Evolutionary conservation across 163 green algal genomes (phyloP).

Genomic region (Prototheca stagnorum): DNA sequence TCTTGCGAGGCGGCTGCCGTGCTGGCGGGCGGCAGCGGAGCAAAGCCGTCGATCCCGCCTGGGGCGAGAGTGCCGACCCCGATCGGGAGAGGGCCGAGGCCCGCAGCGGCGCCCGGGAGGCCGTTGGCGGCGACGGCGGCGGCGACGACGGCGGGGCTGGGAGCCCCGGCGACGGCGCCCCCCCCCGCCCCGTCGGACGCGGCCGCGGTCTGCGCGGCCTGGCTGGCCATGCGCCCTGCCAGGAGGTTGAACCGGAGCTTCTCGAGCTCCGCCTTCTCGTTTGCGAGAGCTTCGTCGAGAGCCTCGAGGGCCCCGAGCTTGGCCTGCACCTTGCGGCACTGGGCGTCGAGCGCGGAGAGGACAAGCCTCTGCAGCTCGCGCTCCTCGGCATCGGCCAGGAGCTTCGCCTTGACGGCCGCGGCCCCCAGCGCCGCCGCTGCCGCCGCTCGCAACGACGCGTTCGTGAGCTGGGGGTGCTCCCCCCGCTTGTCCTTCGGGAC

Average conservation of each 20-base stretch:
- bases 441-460: constrained; percentile 22
- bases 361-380: constrained; percentile 58
- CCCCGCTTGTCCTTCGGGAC: neutral
- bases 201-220: neutral
- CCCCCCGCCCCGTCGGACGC: neutral
- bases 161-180: neutral
- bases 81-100: too few relatives aligned
- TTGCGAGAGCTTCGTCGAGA: neutral
- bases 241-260: neutral
- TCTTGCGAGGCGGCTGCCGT: too few relatives aligned
- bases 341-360: constrained; percentile 29
- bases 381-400: constrained; percentile 69
- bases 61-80: too few relatives aligned
- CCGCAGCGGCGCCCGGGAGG: too few relatives aligned
- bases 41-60: too few relatives aligned
- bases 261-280: neutral
- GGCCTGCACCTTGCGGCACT: constrained; percentile 15
- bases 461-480: constrained; percentile 2
- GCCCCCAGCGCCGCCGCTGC: constrained; percentile 48
- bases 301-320: constrained; percentile 4
- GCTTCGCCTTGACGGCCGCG: constrained; percentile 57
- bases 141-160: neutral
- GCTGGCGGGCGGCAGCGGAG: too few relatives aligned
- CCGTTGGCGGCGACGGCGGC: too few relatives aligned
- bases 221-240: neutral